Evolutionary conservation across 2,329 filamentous ascomycete species (phyloP), one percentile per base, ranked within the genome.

Genomic region (Aspergillus fructus): DNA sequence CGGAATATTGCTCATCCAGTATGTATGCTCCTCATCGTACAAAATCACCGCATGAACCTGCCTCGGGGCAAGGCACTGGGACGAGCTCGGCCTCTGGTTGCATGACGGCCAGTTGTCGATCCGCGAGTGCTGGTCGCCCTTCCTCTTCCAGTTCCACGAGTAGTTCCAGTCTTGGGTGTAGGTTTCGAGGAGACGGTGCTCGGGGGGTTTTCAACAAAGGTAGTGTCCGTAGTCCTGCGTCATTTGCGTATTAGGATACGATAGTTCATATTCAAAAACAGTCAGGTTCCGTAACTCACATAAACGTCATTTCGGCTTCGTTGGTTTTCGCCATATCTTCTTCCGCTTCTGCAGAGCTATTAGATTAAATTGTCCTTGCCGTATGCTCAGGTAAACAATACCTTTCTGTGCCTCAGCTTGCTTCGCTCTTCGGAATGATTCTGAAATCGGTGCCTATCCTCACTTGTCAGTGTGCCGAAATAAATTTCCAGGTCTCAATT

Each of bases 121-220:
- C 61, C 67, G 17, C 70, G 64, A 17, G 66, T 66, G 13, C 66
- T 66, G 11, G 60, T 48, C 12, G 60, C 46, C 30, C 62, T 48
- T 33, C 62, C 62, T 56, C 63, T 61, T 24, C 59, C 64, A 21
- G 62, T 58, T 52, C 66, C 62, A 47, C 68, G 66, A 17, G 62
- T 57, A 43, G 66, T 51, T 34, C 64, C 62, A n/a, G 70, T 68
- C 58, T 66, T 74, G 15, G 74, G 62, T 0, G 69, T 71, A 2
- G 74, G 70, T 66, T 82, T 84, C 30, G 77, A 79, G 39, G 81
- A 83, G 4, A 68, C 59, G 13, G 68, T 72, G 49, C 74, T 76
- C 3, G 83, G 82, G 7, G 92, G 93, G 66, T 96, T 90, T 34
- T 96, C 91, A 55, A 96, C 86, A 69, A 96, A 97, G 1, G 90